Base-by-base conservation (phyloP, 2,329 filamentous ascomycete genomes). In the Trichoderma sp. region DNA sequence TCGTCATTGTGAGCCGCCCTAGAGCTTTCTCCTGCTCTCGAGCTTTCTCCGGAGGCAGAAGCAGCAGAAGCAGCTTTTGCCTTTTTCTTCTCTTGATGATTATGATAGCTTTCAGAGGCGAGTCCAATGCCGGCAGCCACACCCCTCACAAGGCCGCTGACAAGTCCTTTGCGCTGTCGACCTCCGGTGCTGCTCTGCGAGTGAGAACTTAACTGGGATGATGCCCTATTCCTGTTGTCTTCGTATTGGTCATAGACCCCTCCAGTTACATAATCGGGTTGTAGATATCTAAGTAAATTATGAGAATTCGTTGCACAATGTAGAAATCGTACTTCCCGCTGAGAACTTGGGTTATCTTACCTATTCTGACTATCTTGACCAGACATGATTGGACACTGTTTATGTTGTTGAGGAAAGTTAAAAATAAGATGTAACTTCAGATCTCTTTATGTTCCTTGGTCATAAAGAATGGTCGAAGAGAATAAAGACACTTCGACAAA, bases 91-190 rank as follows among this genome's bases (percentile, higher is more conserved):
- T 67, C 65, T 29, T 67, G 58, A 17, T 67, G 50, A 15, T 67
- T 60, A 2, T 67, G 58, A n/a, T 68, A 68, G 27, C 59, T 65
- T 42, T 68, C 67, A 52, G 67, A 58, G 15, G 67, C 67, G 2
- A 68, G 60, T 5, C 67, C 67, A 34, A 68, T 68, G 6, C 67
- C 67, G 5, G 67, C 52, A 12, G 59, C 67, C 4, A 68, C 67
- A 35, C 50, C 37, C n/a, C 48, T 52, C 19, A 67, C 65, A 29
- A 67, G 10, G 37, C 48, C 27, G 35, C 65, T 48, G 10, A 63
- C 50, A 32, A 61, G 25, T 2, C 65, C 65, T 32, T 63, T 67
- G 15, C 57, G 65, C 8, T 50, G 58, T 45, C 48, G 48, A 45
- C 61, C 50, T 4, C 61, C 50, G 4, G 45, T 34, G 32, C 37